These are phyloP conservation scores for Geranium incanum DNA, from an alignment of 441 rosid species.

Conservation along the genomic window DNA sequence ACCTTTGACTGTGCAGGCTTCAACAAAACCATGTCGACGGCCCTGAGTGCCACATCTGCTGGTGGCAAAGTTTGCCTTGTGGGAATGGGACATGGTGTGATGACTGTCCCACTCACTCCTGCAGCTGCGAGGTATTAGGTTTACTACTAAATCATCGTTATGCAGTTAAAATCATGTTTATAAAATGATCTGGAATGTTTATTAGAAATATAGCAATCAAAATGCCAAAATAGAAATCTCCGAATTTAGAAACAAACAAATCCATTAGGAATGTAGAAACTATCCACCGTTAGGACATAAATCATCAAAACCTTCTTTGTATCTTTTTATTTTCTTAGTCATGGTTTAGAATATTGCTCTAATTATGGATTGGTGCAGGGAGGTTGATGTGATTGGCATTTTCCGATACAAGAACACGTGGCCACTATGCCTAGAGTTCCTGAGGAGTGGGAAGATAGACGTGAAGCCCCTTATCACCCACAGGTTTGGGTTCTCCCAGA, in stretches of 20 bases:
- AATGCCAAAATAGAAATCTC: background rate
- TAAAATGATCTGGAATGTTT: no score
- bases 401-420: constrained; percentile 85
- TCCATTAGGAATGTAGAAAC: background rate
- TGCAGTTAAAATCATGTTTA: no score
- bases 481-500: constrained; percentile 77
- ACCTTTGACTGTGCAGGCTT: constrained; percentile 84
- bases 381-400: constrained; percentile 72
- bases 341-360: background rate
- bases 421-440: constrained; percentile 68
- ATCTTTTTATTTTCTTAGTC: background rate
- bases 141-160: no score
- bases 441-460: constrained; percentile 75
- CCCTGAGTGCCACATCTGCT: constrained; percentile 52
- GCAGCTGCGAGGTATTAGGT: constrained; percentile 72
- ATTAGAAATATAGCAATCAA: background rate
- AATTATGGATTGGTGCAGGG: constrained; percentile 34
- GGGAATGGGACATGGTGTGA: constrained; percentile 75
- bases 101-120: constrained; percentile 79
- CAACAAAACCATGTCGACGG: constrained; percentile 78
- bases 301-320: no score
- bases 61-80: constrained; percentile 94
- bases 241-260: background rate
- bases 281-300: background rate
- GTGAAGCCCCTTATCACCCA: constrained; percentile 85